Percentiles rank a stretch among this genome's conserved stretches.
Conservation (phyloP, 768 basidiomycete species). For the Trametopsis cervina region DNA sequence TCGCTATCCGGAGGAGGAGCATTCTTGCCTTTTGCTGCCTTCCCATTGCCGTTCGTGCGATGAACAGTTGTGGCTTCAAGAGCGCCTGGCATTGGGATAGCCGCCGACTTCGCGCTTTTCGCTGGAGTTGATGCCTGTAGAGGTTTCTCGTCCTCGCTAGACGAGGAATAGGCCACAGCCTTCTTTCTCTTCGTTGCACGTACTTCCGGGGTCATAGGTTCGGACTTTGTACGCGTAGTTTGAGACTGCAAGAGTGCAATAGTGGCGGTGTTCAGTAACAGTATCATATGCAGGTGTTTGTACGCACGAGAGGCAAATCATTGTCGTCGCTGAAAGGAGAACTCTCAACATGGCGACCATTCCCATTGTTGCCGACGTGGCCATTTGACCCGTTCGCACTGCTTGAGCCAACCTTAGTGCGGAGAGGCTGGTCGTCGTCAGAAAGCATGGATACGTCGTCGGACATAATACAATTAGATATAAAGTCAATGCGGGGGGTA, state of each 20-base stretch:
- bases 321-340: constrained; percentile 61
- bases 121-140: constrained; percentile 61
- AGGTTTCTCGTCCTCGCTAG: constrained; percentile 67
- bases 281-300: neutral
- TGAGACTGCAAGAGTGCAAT: constrained; percentile 48
- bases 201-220: constrained; percentile 26
- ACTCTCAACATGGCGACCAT: constrained; percentile 33
- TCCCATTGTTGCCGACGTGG: constrained; percentile 37
- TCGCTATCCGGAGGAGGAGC: constrained; percentile 16
- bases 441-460: constrained; percentile 46
- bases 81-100: constrained; percentile 36
- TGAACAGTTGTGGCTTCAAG: constrained; percentile 31
- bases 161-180: constrained; percentile 43
- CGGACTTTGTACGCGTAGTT: constrained; percentile 41
- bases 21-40: constrained; percentile 22
- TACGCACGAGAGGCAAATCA: constrained; percentile 63
- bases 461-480: constrained; percentile 28
- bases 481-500: neutral
- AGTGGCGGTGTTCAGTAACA: neutral
- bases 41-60: constrained; percentile 25
- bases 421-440: constrained; percentile 53
- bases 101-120: constrained; percentile 37
- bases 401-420: constrained; percentile 31
- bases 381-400: constrained; percentile 28
- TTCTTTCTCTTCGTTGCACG: constrained; percentile 52